Conservation (phyloP, 805 yeast genomes). For the Suhomyces xylopsoci region DNA sequence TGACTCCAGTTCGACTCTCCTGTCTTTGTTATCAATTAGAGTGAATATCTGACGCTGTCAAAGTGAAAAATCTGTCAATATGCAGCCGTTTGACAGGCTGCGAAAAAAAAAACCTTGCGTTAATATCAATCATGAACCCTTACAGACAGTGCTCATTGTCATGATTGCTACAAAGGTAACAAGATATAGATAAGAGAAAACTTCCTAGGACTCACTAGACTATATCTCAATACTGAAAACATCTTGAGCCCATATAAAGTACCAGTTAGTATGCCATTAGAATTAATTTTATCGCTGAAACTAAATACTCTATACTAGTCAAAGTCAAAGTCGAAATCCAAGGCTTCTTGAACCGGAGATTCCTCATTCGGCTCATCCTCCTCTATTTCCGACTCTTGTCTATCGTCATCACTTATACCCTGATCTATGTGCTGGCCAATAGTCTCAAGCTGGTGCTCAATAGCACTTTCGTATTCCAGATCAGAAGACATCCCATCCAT, state of each 20-base stretch:
- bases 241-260: too few relatives aligned
- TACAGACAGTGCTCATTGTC: too few relatives aligned
- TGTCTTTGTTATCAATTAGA: background rate
- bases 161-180: too few relatives aligned
- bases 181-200: too few relatives aligned
- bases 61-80: background rate
- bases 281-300: too few relatives aligned
- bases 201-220: too few relatives aligned
- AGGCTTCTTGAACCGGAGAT: background rate
- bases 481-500: background rate
- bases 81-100: background rate
- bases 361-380: background rate
- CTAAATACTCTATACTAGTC: constrained; percentile 8
- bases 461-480: background rate
- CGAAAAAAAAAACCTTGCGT: too few relatives aligned
- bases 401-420: background rate
- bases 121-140: too few relatives aligned
- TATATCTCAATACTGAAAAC: too few relatives aligned
- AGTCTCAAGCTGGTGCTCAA: background rate
- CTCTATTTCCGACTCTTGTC: constrained; percentile 2
- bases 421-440: background rate
- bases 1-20: too few relatives aligned
- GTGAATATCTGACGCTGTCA: background rate
- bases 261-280: too few relatives aligned
- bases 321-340: constrained; percentile 28